Conservation (phyloP, 2,329 filamentous ascomycete species). For the Teratosphaeria pseudoeucalypti region DNA sequence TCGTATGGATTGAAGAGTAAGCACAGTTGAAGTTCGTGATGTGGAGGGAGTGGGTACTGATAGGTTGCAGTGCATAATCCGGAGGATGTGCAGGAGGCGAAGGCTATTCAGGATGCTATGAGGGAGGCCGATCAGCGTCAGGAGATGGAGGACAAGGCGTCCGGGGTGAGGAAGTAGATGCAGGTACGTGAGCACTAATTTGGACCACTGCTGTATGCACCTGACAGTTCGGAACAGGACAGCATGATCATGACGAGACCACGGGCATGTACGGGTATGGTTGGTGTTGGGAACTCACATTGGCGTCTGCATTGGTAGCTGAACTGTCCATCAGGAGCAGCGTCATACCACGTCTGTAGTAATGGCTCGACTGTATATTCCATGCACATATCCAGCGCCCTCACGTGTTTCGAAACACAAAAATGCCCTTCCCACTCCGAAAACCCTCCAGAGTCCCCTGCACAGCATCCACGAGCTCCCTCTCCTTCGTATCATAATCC, state of each 20-base stretch:
- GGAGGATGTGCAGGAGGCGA: neutral
- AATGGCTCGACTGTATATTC: neutral
- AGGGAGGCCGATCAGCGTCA: neutral
- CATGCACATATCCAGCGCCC: neutral
- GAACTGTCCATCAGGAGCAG: too few relatives aligned
- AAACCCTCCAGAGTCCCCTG: constrained; percentile 77
- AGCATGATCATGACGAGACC: neutral
- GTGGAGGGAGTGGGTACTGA: neutral
- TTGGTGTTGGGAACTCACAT: neutral
- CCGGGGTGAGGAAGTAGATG: neutral
- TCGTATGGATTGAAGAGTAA: neutral
- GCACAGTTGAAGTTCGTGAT: neutral
- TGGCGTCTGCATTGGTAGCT: neutral
- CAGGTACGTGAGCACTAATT: neutral
- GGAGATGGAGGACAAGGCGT: neutral
- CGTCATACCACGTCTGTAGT: neutral
- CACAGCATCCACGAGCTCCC: constrained; percentile 60
- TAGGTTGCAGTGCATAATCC: neutral
- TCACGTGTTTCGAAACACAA: constrained; percentile 53
- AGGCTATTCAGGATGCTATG: neutral
- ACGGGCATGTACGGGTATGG: too few relatives aligned
- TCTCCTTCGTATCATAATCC: constrained; percentile 68
- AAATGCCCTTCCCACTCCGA: constrained; percentile 78
- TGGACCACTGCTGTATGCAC: neutral
- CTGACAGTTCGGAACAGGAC: neutral